Conservation (phyloP, 2,329 filamentous ascomycete species). For the Trichoderma atrobrunneum region DNA sequence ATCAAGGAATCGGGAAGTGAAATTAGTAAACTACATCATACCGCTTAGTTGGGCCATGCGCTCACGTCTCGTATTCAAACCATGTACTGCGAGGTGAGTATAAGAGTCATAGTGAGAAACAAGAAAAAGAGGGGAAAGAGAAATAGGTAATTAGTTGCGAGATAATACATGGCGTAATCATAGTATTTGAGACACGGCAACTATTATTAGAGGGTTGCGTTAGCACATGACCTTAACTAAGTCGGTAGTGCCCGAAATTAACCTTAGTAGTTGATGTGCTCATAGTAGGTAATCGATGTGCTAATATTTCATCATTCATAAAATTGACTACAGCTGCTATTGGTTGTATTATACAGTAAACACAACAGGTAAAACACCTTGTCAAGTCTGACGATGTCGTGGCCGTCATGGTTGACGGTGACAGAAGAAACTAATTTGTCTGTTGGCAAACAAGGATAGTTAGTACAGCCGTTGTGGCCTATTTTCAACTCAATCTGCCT, state of each 20-base stretch:
- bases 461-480: not conserved
- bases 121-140: not conserved
- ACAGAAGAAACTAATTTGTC: not conserved
- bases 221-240: not conserved
- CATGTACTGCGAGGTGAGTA: not conserved
- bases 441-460: not conserved
- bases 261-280: not conserved
- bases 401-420: not conserved
- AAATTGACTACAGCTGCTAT: not conserved
- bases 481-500: not conserved
- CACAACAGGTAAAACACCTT: not conserved
- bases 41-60: not conserved
- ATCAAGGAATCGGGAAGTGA: not conserved
- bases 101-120: not conserved
- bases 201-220: not conserved
- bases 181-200: not conserved
- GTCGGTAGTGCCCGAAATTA: not conserved
- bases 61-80: not conserved
- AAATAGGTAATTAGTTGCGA: not conserved
- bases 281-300: not conserved
- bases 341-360: not conserved
- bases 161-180: not conserved
- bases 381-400: not conserved
- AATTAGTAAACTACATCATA: not conserved
- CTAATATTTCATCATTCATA: not conserved